Evolutionary conservation across 495 filamentous ascomycete genomes (phyloP), one percentile per base, ranked within the genome.

Genomic region (Penicillium argentinense): DNA sequence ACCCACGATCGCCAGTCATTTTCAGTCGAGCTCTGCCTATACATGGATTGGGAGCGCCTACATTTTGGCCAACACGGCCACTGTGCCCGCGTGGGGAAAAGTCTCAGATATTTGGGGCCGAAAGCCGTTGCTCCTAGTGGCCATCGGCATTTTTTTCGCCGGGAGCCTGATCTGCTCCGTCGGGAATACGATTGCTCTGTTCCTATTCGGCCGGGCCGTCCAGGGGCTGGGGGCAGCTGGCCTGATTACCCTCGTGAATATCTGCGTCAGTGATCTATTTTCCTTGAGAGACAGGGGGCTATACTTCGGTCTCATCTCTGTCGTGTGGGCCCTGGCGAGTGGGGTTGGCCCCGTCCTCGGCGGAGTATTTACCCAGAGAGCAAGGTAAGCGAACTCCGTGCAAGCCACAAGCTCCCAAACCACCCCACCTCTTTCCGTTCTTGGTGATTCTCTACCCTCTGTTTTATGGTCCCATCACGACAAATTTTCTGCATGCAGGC

Each of bases 1-100:
- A 22, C 81, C 81, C 5, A 74, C 74, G 1, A 78, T 80, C 23
- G 62, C 77, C 4, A 53, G 68, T 6, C 62, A 81, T 18, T 63
- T 86, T 12, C 54, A 78, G 22, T 77, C 79, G 8, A 71, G 71
- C 9, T 57, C 75, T 2, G 80, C 79, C 18, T 83, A 82, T 59
- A 65, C 74, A 38, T 86, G 83, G 83, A 79, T 86, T 49, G 83
- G 83, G 21, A 76, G 73, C 30, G 76, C 84, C 8, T 88, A 83
- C 48, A 56, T 78, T 19, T 64, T 78, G 9, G 71, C 75, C 14
- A 73, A 70, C 49, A 69, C 74, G 3, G 74, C 77, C 7, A 63
- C 58, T 12, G 54, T 62, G 4, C 65, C 75, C 9, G 68, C 76
- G 22, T 82, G 78, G 77, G 72, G 68, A 7, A 79, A 78, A 30